Evolutionary conservation across 2,329 filamentous ascomycete species (phyloP).

Genomic region (Fusarium sp.): DNA sequence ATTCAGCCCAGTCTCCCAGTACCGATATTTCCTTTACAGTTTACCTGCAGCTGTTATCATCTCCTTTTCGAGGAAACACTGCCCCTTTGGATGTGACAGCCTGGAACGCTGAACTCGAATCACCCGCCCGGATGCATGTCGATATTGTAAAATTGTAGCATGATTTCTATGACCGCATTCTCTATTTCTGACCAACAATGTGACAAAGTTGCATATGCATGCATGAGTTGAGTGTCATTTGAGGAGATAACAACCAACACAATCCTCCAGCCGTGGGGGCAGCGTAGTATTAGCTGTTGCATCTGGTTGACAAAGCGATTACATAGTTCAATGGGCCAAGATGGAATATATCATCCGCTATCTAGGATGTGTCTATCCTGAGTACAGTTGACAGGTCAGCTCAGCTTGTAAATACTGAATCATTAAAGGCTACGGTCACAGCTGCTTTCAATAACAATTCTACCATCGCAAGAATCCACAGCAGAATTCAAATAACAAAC

Average conservation of each 20-base stretch:
- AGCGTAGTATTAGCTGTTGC: background rate
- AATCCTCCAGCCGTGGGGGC: background rate
- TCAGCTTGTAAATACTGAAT: background rate
- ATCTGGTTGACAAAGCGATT: background rate
- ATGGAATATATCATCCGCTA: background rate
- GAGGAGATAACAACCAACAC: background rate
- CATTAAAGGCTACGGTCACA: background rate
- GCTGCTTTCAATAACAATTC: background rate
- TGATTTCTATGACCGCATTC: constrained; percentile 10
- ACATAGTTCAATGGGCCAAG: background rate
- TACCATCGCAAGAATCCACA: background rate
- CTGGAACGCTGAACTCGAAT: background rate
- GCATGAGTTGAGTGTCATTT: background rate
- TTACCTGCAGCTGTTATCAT: background rate
- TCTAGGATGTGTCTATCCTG: background rate
- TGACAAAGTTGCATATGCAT: constrained; percentile 3
- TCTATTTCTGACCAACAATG: background rate
- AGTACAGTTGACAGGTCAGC: background rate
- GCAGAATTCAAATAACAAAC: background rate
- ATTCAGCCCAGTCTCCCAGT: background rate
- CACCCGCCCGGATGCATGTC: constrained; percentile 7
- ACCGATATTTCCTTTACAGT: too few relatives aligned
- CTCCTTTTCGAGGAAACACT: background rate
- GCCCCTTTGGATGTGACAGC: constrained; percentile 16
- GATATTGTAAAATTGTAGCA: constrained; percentile 23